These are phyloP conservation scores for Plectosphaerella plurivora DNA, from an alignment of 2,329 filamentous ascomycete genomes.

Conservation along the genomic window DNA sequence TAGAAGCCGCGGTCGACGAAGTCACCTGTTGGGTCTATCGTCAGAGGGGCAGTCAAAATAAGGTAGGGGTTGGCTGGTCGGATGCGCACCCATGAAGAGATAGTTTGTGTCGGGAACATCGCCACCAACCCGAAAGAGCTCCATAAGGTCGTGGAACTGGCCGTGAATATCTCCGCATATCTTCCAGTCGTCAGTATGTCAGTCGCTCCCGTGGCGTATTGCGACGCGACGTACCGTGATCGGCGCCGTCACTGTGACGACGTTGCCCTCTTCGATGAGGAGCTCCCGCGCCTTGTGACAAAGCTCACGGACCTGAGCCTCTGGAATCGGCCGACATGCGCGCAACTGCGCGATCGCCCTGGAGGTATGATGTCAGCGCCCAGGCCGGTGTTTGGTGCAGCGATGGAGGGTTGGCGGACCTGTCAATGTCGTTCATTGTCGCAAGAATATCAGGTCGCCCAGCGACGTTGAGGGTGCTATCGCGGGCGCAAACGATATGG, in stretches of 20 bases:
- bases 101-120: slow-evolving; percentile 99
- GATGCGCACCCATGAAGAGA: slow-evolving; percentile 85
- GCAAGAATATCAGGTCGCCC: not conserved
- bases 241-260: slow-evolving; percentile 89
- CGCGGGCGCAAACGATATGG: no score
- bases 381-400: no score
- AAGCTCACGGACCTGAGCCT: slow-evolving; percentile 90
- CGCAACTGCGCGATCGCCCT: slow-evolving; percentile 95
- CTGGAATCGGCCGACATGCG: slow-evolving; percentile 92
- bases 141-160: slow-evolving; percentile 98
- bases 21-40: slow-evolving; percentile 59
- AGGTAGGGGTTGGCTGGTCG: slow-evolving; percentile 4
- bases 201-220: not conserved
- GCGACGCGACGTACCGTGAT: slow-evolving; percentile 64
- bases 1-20: slow-evolving; percentile 99
- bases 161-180: slow-evolving; percentile 99
- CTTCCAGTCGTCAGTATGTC: slow-evolving; percentile 29
- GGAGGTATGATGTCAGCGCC: slow-evolving; percentile 8
- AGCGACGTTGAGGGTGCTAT: no score
- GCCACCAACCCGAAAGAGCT: slow-evolving; percentile 98
- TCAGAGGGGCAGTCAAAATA: slow-evolving; percentile 10
- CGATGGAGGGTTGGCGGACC: not conserved
- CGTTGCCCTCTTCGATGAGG: slow-evolving; percentile 95
- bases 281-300: slow-evolving; percentile 97
- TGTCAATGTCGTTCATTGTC: slow-evolving; percentile 79